Base-by-base conservation (phyloP, 2,329 filamentous ascomycete genomes). In the Blumeria hordei region DNA sequence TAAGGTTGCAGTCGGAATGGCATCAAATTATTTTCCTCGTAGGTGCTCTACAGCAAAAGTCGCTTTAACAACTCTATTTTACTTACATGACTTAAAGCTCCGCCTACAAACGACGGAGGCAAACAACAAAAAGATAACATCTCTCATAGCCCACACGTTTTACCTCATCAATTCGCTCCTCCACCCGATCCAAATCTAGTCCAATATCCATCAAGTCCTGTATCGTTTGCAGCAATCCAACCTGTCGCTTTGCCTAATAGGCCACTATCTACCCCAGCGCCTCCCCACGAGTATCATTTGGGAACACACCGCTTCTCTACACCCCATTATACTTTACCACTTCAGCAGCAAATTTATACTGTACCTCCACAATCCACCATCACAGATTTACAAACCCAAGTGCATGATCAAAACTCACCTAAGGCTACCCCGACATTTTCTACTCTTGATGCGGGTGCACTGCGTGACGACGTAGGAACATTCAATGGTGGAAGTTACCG, bases 401-500 rank as follows among this genome's bases (percentile, higher is more conserved):
- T 58, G 7, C 51, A 57, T 14, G 58, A 58, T 10, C 61, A 62
- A 18, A 41, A 54, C n/a, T 16, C 49, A 61, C 61, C 3, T 55
- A 55, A 3, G 62, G 65, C 50, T 65, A 67, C 5, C 50, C 67
- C n/a, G 62, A 67, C 53, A 64, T 60, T 6, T 64, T 62, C 51
- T 32, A 60, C 34, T 39, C 60, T 7, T 16, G 34, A 3, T 64
- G 66, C 76, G 0, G 68, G 69, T 35, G 71, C 81, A 0, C 74
- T 76, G 0, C 72, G 78, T 34, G 92, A 96, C 67, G 88, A 94
- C 61, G 78, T 94, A 1, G 92, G 92, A n/a, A 92, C 84, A 0
- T 98, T 96, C 72, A 96, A 96, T 65, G 92, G 92, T 14, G 92
- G 92, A 11, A 90, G 85, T 64, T 98, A 90, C 66, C 77, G 92